phyloP scores from a whole-genome alignment of 2,329 filamentous ascomycete genomes.

The Cordyceps fumosorosea region DNA sequence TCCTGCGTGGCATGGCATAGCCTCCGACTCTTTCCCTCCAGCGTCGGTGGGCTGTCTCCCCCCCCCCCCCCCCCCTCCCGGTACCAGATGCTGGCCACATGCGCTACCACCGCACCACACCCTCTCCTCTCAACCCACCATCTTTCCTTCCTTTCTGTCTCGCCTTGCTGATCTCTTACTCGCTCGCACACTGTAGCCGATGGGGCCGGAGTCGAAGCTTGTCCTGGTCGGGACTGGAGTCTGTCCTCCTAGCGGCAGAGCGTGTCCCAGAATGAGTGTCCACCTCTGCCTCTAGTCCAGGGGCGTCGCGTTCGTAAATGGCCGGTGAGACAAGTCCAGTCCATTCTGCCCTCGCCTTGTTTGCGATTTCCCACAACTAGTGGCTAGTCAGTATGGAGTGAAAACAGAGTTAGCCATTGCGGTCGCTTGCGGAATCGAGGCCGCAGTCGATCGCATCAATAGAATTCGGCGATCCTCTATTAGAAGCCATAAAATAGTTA shows the following conservation, averaged over 20 bases:
- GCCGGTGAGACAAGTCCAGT: background rate
- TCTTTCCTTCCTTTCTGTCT: background rate
- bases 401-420: background rate
- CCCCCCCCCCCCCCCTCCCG: background rate
- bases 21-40: background rate
- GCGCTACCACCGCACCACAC: conserved; percentile 2
- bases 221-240: conserved; percentile 1
- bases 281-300: conserved; percentile 4
- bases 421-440: conserved; percentile 5
- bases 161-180: background rate
- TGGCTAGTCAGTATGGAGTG: too few relatives aligned
- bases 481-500: background rate
- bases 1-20: background rate
- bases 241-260: background rate
- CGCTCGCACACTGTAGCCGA: background rate
- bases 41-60: too few relatives aligned
- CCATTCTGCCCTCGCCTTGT: background rate
- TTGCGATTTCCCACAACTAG: background rate
- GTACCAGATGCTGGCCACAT: conserved; percentile 7
- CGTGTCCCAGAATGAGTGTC: background rate
- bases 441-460: background rate
- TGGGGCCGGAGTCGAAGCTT: background rate
- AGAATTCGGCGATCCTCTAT: background rate
- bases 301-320: conserved; percentile 7
- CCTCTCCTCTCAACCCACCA: background rate